Conservation (phyloP, 495 filamentous ascomycete genomes). For the Podospora sp. region DNA sequence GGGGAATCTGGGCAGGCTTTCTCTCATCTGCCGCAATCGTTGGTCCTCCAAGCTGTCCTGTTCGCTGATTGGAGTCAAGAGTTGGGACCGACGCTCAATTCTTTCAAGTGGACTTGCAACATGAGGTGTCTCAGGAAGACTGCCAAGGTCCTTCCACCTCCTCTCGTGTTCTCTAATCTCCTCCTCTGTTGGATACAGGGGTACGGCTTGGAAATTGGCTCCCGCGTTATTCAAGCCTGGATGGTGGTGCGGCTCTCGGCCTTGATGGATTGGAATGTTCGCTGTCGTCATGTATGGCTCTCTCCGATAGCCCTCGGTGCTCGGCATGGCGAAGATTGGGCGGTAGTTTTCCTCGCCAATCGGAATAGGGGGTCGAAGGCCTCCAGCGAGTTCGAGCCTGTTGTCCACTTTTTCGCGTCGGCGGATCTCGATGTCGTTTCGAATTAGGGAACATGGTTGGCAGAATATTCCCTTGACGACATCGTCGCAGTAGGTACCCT, state of each 20-base stretch:
- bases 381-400: constrained; percentile 9
- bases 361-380: constrained; percentile 19
- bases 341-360: constrained; percentile 27
- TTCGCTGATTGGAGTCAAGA: constrained; percentile 32
- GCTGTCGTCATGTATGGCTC: constrained; percentile 27
- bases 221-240: too few relatives aligned
- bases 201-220: constrained; percentile 4
- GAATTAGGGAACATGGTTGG: constrained; percentile 35
- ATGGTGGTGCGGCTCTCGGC: constrained; percentile 17
- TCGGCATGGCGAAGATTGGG: constrained; percentile 26
- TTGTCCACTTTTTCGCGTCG: constrained; percentile 24
- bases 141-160: not conserved
- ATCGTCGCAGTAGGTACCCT: constrained; percentile 26
- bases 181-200: constrained; percentile 22
- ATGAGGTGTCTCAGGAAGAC: constrained; percentile 21
- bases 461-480: constrained; percentile 32
- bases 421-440: constrained; percentile 32
- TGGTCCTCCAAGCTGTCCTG: constrained; percentile 26
- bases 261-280: constrained; percentile 3
- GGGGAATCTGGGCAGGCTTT: constrained; percentile 22
- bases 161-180: constrained; percentile 2
- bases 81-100: constrained; percentile 21
- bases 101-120: constrained; percentile 17
- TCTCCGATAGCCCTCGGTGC: constrained; percentile 20
- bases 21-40: constrained; percentile 14